Evolutionary conservation across 345 rosid species (phyloP).

Genomic region (Melaleuca quinquenervia): DNA sequence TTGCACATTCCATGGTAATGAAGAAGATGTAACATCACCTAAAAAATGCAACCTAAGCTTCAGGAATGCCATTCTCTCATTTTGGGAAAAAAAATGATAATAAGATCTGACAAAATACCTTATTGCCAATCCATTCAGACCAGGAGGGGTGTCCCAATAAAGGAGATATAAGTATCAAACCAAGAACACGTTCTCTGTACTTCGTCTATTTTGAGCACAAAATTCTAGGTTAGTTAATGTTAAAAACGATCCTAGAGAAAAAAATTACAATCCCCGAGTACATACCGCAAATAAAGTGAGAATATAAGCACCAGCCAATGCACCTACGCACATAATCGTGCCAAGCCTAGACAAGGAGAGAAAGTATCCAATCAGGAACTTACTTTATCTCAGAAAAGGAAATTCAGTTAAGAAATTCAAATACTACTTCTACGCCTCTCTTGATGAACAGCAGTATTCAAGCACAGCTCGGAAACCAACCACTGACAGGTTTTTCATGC

Average conservation of each 20-base stretch:
- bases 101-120: conserved; percentile 17
- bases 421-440: background rate
- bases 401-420: background rate
- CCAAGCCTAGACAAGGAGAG: conserved; percentile 39
- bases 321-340: conserved; percentile 91
- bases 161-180: conserved; percentile 86
- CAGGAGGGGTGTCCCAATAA: conserved; percentile 83
- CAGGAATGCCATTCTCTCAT: background rate
- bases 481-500: background rate
- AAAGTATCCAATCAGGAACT: conserved; percentile 6
- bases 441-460: background rate
- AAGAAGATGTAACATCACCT: conserved; percentile 54
- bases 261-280: background rate
- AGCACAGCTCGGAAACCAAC: background rate
- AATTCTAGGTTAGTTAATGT: background rate
- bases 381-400: background rate
- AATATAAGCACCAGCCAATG: conserved; percentile 85
- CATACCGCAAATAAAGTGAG: conserved; percentile 81
- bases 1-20: conserved; percentile 86
- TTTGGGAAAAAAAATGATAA: background rate
- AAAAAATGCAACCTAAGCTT: background rate
- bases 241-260: background rate
- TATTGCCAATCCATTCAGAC: conserved; percentile 90
- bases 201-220: conserved; percentile 44
- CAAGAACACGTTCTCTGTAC: conserved; percentile 79